Evolutionary conservation across 2,329 filamentous ascomycete genomes (phyloP), one percentile per base, ranked within the genome.

Genomic region (Apiospora arundinis): DNA sequence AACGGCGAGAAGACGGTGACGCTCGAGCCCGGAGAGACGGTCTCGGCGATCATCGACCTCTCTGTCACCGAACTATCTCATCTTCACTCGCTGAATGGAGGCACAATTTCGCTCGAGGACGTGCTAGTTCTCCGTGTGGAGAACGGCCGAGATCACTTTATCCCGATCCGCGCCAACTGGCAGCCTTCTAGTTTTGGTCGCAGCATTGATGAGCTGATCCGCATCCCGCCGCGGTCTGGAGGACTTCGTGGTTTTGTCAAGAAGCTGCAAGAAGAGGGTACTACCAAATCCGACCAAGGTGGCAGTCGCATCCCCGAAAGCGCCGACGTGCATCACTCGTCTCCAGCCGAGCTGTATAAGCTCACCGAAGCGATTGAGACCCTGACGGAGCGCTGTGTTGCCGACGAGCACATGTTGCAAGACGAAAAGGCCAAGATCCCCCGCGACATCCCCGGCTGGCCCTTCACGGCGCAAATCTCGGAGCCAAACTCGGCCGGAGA

Each of bases 141-240:
- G 14, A 90, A 92, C 69, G 97, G 97, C 0, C 89, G 95, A 67
- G 96, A 99, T 77, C 93, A 98, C 78, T 99, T 99, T 79, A 90
- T 99, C 49, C 92, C 95, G 0, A 86, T 97, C 0, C 91, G 89
- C 32, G 96, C 89, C 0, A 85, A 83, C 1, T 99, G 96, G 95
- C 84, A 92, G 4, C 92, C 93, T 11, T 94, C 94, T 0, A 93
- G 91, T 76, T 93, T 98, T 67, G 94, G 93, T 0, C 91, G 94
- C 48, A 95, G 93, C 0, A 88, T 99, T n/a, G 92, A 95, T 72
- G 95, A 97, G 77, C 87, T 99, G 11, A 94, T 97, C 68, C 90
- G 92, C 23, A 90, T 98, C 5, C 95, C 96, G 0, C 91, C 72
- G 9, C 46, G 45, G 25, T 95, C 88, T 14, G 94, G 95, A 5